Percentiles rank a stretch among this genome's conserved stretches.
Conservation (phyloP, 2,329 filamentous ascomycete species). For the Aureobasidium uvarum region DNA sequence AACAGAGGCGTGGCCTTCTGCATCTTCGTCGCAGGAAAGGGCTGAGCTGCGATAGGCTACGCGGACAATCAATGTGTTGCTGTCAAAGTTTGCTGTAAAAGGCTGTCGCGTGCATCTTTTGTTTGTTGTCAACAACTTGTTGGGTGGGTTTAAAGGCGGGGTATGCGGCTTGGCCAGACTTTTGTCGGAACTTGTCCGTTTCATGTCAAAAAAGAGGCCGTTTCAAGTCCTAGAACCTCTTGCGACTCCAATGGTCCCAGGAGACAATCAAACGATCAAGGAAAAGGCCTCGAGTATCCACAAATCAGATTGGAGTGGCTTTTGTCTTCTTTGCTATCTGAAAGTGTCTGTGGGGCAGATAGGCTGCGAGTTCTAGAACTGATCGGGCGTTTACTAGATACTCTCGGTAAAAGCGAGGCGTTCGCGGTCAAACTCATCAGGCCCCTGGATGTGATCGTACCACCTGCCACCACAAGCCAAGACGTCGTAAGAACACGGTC, state of each 20-base stretch:
- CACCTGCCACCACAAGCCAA: background rate
- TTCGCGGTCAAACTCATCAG: background rate
- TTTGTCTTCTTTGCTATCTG: background rate
- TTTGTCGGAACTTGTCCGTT: conserved; percentile 4
- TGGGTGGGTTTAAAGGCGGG: background rate
- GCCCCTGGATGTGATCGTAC: conserved; percentile 2
- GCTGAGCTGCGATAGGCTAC: background rate
- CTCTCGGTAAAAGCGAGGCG: background rate
- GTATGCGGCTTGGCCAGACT: conserved; percentile 7
- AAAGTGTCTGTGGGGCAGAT: background rate
- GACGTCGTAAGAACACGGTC: background rate
- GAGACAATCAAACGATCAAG: background rate
- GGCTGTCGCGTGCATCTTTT: background rate
- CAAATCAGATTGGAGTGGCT: background rate
- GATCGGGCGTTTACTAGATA: background rate
- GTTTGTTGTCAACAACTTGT: background rate
- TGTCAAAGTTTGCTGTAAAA: background rate
- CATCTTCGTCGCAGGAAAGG: background rate
- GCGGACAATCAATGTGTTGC: background rate
- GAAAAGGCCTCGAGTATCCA: background rate
- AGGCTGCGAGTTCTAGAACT: background rate
- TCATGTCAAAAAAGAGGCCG: conserved; percentile 10
- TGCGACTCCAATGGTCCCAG: background rate
- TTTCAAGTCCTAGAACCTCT: conserved; percentile 4
- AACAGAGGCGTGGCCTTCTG: background rate